These are phyloP conservation scores for Tremella fuciformis DNA, from an alignment of 768 basidiomycete genomes.

Conservation along the genomic window DNA sequence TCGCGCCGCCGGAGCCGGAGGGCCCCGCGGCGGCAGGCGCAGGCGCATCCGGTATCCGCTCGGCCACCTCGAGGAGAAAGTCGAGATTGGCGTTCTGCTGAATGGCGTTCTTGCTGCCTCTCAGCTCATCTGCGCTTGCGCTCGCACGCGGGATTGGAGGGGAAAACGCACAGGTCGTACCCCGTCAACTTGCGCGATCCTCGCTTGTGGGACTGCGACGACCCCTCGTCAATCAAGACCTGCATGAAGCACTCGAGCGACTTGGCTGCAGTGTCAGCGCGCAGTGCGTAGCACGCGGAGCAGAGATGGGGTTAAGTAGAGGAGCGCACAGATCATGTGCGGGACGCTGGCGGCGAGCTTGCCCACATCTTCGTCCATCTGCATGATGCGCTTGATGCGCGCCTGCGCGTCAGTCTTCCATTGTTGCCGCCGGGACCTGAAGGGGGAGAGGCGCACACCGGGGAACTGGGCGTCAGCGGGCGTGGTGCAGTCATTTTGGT, in stretches of 20 bases:
- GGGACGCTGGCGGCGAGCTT: conserved; percentile 97
- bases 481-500: too few relatives aligned
- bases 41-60: conserved; percentile 73
- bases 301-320: too few relatives aligned
- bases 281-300: too few relatives aligned
- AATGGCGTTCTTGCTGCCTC: conserved; percentile 79
- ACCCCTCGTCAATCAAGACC: conserved; percentile 74
- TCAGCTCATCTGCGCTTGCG: not conserved
- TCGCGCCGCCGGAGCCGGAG: too few relatives aligned
- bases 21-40: too few relatives aligned
- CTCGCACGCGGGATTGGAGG: not conserved
- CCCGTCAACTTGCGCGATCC: conserved; percentile 86
- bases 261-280: too few relatives aligned
- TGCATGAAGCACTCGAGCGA: conserved; percentile 88
- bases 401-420: conserved; percentile 59
- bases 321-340: conserved; percentile 82
- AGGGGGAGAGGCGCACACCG: conserved; percentile 10
- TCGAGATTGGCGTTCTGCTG: conserved; percentile 84
- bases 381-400: conserved; percentile 98
- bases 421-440: not conserved
- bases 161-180: conserved; percentile 76
- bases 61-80: conserved; percentile 89
- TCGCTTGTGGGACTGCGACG: conserved; percentile 71
- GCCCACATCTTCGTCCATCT: conserved; percentile 97
- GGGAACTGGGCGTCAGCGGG: conserved; percentile 16